Conservation (phyloP, 148 eudicot species). For the Vaccinium corymbosum region DNA sequence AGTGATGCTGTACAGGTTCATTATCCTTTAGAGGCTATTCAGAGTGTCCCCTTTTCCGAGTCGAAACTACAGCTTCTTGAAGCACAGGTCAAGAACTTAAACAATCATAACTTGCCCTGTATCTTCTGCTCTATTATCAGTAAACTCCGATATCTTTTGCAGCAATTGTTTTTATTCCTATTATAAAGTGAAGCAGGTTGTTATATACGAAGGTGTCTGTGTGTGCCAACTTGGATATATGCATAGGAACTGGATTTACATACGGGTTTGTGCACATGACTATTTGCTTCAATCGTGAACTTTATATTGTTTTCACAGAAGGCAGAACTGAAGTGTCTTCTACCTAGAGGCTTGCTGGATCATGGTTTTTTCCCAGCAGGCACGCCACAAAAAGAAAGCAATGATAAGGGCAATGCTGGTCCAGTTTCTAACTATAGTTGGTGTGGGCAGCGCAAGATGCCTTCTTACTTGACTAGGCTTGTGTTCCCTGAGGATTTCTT, state of each 20-base stretch:
- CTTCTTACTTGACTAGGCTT: slow-evolving; percentile 33
- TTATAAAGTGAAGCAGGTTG: background rate
- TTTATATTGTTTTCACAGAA: slow-evolving; percentile 44
- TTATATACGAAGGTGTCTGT: background rate
- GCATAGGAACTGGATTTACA: background rate
- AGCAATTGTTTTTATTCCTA: background rate
- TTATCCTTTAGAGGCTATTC: slow-evolving; percentile 7
- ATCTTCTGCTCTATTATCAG: background rate
- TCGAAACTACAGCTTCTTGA: slow-evolving; percentile 79
- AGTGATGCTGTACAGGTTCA: background rate
- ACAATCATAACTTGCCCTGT: background rate
- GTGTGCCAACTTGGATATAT: background rate
- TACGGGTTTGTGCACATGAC: background rate
- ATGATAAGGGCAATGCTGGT: slow-evolving; percentile 17
- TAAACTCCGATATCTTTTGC: background rate
- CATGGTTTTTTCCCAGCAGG: slow-evolving; percentile 57
- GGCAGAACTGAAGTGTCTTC: slow-evolving; percentile 61
- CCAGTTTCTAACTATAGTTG: slow-evolving; percentile 55
- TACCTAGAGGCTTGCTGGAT: slow-evolving; percentile 55
- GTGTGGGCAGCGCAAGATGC: slow-evolving; percentile 84
- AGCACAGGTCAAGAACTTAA: slow-evolving; percentile 57
- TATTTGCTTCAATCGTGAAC: slow-evolving; percentile 16
- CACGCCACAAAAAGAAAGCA: slow-evolving; percentile 28
- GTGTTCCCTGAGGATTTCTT: slow-evolving; percentile 13
- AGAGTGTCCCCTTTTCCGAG: slow-evolving; percentile 33